Evolutionary conservation across 106 monocot genomes (phyloP), one percentile per base, ranked within the genome.

Genomic region (Allium fistulosum): DNA sequence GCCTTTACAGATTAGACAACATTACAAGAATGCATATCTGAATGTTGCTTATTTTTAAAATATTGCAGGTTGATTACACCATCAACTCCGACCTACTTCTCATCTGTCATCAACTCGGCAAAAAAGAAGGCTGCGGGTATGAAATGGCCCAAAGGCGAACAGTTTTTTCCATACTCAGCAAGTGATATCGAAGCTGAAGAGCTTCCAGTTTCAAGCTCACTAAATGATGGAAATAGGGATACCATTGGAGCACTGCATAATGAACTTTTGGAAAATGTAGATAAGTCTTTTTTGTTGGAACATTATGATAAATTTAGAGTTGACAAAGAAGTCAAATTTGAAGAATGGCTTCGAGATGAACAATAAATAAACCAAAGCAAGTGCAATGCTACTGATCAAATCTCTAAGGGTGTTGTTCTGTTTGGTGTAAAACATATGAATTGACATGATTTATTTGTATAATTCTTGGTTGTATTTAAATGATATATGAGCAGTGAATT

Each of bases 41-140:
- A 37, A 37, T 37, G 37, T 37, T 37, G 37, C 37, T 37, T 37
- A 15, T 55, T 1, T 55, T 15, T 55, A 12, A 0, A 55, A 12
- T 47, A 16, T 70, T 51, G 4, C 71, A 89, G 88, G 80, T 80
- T 85, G 62, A 82, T 89, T 45, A 58, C 10, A 58, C 71, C 51
- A 53, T 11, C 46, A 73, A 16, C 71, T 76, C 22, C 13, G 53
- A 18, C 45, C 66, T 90, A 85, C 66, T 59, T 90, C 0, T 80
- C 85, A 1, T 11, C 85, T 48, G 81, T 85, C 52, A 70, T 90
- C 65, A 85, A 61, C 69, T 80, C 83, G 0, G 83, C 85, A 46
- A 90, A 85, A 74, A 82, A 80, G 53, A 85, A 71, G 71, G 80
- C 85, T 49, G 59, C 78, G 13, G 77, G 72, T 49, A 70, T 83